Evolutionary conservation across 352 stramenopile species (phyloP).

Genomic region (Phytophthora colocasiae): DNA sequence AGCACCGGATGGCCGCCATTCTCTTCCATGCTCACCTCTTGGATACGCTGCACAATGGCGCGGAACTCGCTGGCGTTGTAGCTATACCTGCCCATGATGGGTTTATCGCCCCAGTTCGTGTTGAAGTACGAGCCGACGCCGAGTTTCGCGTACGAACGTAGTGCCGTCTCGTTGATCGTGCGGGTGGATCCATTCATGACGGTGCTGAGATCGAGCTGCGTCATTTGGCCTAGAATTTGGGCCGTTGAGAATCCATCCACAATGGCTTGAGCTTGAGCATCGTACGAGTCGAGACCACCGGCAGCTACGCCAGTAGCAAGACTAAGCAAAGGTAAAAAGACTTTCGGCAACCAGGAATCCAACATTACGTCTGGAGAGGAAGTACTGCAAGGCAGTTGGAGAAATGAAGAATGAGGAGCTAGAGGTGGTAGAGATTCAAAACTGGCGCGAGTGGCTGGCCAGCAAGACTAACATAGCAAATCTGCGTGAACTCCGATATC

Average conservation of each 20-base stretch:
- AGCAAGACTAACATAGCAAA: too few species aligned
- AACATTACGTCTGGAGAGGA: slow-evolving; percentile 10
- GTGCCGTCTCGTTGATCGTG: slow-evolving; percentile 58
- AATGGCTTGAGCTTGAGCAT: slow-evolving; percentile 36
- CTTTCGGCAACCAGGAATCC: slow-evolving; percentile 6
- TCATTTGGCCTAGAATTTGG: slow-evolving; percentile 85
- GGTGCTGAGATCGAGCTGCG: slow-evolving; percentile 75
- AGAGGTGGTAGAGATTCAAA: too few species aligned
- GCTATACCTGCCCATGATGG: slow-evolving; percentile 33
- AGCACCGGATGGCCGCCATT: slow-evolving; percentile 64
- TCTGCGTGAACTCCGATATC: too few species aligned
- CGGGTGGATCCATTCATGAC: slow-evolving; percentile 37
- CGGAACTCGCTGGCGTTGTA: slow-evolving; percentile 74
- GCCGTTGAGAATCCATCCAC: slow-evolving; percentile 32
- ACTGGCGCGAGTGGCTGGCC: too few species aligned
- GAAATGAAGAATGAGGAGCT: slow-evolving; percentile 17
- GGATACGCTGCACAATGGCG: slow-evolving; percentile 61
- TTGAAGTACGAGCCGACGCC: slow-evolving; percentile 89
- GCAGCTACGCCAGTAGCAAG: neutral
- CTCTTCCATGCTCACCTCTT: slow-evolving; percentile 69
- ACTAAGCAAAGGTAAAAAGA: neutral
- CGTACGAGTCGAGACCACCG: slow-evolving; percentile 15
- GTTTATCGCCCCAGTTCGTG: slow-evolving; percentile 48
- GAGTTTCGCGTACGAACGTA: slow-evolving; percentile 65
- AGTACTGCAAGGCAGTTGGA: slow-evolving; percentile 9